Conservation (phyloP, 495 filamentous ascomycete species). For the Annulohypoxylon moriforme region DNA sequence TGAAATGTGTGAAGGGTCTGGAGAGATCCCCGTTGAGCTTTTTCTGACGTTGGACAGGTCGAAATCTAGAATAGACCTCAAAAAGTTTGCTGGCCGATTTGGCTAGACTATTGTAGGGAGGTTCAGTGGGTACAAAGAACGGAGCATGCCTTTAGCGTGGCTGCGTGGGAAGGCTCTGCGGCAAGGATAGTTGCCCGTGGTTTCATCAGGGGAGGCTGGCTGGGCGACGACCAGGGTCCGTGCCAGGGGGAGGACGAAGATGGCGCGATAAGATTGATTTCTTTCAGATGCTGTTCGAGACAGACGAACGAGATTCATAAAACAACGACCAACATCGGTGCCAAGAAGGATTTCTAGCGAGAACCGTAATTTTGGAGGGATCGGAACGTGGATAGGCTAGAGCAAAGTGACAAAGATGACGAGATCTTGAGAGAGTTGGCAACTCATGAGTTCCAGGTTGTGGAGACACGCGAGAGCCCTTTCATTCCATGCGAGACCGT, state of each 20-base stretch:
- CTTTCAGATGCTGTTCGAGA: conserved; percentile 29
- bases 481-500: conserved; percentile 43
- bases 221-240: conserved; percentile 37
- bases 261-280: conserved; percentile 44
- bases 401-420: conserved; percentile 14
- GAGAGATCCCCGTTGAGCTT: conserved; percentile 29
- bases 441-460: conserved; percentile 18
- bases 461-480: conserved; percentile 38
- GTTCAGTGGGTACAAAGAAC: conserved; percentile 38
- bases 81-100: conserved; percentile 44
- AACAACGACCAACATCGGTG: conserved; percentile 26
- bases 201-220: conserved; percentile 51
- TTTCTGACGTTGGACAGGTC: conserved; percentile 29
- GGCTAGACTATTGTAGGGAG: conserved; percentile 45
- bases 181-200: conserved; percentile 51
- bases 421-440: conserved; percentile 17
- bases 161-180: conserved; percentile 49
- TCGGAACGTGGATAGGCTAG: conserved; percentile 1
- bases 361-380: conserved; percentile 19
- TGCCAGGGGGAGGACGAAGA: conserved; percentile 33
- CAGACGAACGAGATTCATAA: conserved; percentile 28
- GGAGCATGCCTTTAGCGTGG: conserved; percentile 45
- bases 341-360: conserved; percentile 33
- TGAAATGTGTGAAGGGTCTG: conserved; percentile 43
- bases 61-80: conserved; percentile 40